These are phyloP conservation scores for Exserohilum rostratum DNA, from an alignment of 2,329 filamentous ascomycete genomes.

Conservation along the genomic window DNA sequence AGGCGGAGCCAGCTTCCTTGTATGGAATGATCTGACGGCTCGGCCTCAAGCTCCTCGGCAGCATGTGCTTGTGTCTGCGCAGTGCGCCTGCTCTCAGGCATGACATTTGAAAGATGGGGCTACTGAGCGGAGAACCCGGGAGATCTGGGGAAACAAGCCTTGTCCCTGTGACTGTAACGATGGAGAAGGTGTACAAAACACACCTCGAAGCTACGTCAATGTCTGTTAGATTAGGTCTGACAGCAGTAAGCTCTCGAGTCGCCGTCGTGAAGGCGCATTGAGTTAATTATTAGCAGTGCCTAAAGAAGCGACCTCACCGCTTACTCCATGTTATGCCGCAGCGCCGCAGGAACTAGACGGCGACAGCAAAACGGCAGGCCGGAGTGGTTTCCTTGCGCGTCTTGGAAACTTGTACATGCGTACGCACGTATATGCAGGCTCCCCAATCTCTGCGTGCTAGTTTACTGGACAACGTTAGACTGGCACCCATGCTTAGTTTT, in stretches of 20 bases:
- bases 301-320: background rate
- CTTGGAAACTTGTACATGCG: background rate
- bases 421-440: background rate
- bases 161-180: background rate
- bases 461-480: background rate
- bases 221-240: background rate
- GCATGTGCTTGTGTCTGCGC: conserved; percentile 11
- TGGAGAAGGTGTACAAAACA: background rate
- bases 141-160: conserved; percentile 17
- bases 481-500: background rate
- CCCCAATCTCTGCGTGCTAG: background rate
- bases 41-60: conserved; percentile 17
- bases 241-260: background rate
- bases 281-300: background rate
- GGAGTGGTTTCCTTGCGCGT: background rate
- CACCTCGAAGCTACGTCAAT: background rate
- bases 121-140: conserved; percentile 10
- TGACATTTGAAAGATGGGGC: background rate
- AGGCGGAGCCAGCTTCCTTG: conserved; percentile 8
- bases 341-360: background rate
- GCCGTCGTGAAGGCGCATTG: background rate
- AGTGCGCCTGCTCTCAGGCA: background rate
- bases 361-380: no score
- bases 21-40: conserved; percentile 20
- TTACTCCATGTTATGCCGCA: background rate